These are phyloP conservation scores for Globisporangium mamillatum DNA, from an alignment of 352 stramenopile genomes.

Conservation along the genomic window DNA sequence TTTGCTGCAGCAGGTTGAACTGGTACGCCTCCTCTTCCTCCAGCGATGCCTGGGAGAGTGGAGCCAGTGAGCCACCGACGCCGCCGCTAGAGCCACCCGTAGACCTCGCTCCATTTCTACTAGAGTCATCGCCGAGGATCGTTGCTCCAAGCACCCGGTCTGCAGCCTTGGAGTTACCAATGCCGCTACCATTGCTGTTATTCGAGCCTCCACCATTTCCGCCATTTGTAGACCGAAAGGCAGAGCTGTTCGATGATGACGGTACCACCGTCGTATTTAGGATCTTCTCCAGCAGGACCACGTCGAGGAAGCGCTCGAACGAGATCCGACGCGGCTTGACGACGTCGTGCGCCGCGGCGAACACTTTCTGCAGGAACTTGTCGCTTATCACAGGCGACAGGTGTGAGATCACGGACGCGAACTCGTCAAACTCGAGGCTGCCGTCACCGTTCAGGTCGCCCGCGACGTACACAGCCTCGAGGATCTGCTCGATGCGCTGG, in stretches of 20 bases:
- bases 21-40: slow-evolving; percentile 76
- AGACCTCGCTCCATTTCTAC: not conserved
- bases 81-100: not conserved
- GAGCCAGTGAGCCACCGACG: not conserved
- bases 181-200: slow-evolving; percentile 1
- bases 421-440: slow-evolving; percentile 73
- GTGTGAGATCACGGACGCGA: slow-evolving; percentile 56
- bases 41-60: not conserved
- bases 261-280: slow-evolving; percentile 27
- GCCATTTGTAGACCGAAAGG: slow-evolving; percentile 3
- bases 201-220: not conserved
- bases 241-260: not conserved
- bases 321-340: slow-evolving; percentile 58
- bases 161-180: slow-evolving; percentile 7
- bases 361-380: slow-evolving; percentile 54
- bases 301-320: slow-evolving; percentile 57
- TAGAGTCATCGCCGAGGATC: slow-evolving; percentile 13
- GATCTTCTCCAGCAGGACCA: slow-evolving; percentile 51
- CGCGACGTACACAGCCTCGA: slow-evolving; percentile 66
- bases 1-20: slow-evolving; percentile 68
- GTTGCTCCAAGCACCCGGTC: not conserved
- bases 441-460: slow-evolving; percentile 69
- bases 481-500: slow-evolving; percentile 57
- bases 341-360: slow-evolving; percentile 57
- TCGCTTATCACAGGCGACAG: slow-evolving; percentile 53